Base-by-base conservation (phyloP, 768 basidiomycete genomes). In the Leccinum broughii region DNA sequence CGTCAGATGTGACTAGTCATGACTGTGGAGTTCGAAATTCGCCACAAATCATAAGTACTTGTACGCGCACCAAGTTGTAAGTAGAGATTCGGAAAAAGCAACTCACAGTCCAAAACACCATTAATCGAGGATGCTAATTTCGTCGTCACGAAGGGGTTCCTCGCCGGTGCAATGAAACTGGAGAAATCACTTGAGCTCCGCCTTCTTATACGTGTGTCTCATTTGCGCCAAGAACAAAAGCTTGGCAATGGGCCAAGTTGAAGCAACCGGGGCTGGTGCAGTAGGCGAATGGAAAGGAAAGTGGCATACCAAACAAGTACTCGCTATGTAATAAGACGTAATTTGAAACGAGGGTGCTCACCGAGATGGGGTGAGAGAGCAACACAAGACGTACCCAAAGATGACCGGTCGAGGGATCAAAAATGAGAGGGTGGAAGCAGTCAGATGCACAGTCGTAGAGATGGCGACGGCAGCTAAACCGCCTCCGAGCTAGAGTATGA, bases 171-270 rank as follows among this genome's bases (percentile, higher is more conserved):
- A 83, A 66, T 92, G 89, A 70, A 92, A 91, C 58, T 88, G 86
- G 13, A 93, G 79, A 76, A 93, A 92, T 0, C 87, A 87, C 64
- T 88, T 88, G 46, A 90, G 80, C 60, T 89, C 86, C 0, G 89
- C 90, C 71, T 93, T 93, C 68, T 92, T 92, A 77, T 93, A 93
- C 0, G 88, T 85, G 80, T 0, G 77, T 78, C 64, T 92, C 90
- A 65, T 88, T 81, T 3, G 78, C 79, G 22, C 96, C 96, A 2
- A 98, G 84, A 3, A 89, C 83, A 99, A 85, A 0, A 98, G 74
- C 62, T 82, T 87, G 20, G 84, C 83, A 52, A 82, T 81, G 2
- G 84, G 84, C 75, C 81, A 26, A 26, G 26, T 26, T 26, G 26
- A 95, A 0, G 93, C 92, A 62, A 95, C 78, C 5, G 93, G 93